A percentile compares a stretch with the other conserved stretches of the same genome.
Conservation (phyloP, 441 rosid genomes). For the Raphanus hybrid region DNA sequence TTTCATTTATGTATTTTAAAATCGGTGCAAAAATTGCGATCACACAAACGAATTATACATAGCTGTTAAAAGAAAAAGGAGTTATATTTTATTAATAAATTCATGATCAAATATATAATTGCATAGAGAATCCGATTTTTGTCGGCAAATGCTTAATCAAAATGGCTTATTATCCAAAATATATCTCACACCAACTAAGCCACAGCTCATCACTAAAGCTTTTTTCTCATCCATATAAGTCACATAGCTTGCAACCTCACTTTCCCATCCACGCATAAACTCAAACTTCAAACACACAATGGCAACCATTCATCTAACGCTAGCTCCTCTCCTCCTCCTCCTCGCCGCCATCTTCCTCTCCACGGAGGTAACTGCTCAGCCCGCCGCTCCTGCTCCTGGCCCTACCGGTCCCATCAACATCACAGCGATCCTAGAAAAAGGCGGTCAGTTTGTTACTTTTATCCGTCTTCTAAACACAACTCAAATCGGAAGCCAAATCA, state of each 20-base stretch:
- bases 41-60: neutral
- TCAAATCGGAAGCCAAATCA: constrained; percentile 53
- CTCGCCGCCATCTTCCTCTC: constrained; percentile 43
- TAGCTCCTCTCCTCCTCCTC: constrained; percentile 39
- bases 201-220: constrained; percentile 4
- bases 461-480: constrained; percentile 57
- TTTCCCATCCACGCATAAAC: constrained; percentile 15
- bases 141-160: constrained; percentile 27
- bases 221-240: constrained; percentile 6
- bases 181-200: neutral
- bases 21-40: neutral
- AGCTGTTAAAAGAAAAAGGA: neutral
- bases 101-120: constrained; percentile 1
- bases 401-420: constrained; percentile 61
- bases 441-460: constrained; percentile 58
- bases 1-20: neutral
- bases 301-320: constrained; percentile 40
- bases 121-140: constrained; percentile 8
- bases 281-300: constrained; percentile 13
- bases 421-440: constrained; percentile 61
- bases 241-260: constrained; percentile 1
- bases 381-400: constrained; percentile 50
- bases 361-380: constrained; percentile 30
- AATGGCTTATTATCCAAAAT: neutral
- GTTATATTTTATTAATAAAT: neutral